A percentile compares a stretch with the other conserved stretches of the same genome.
Conservation (phyloP, 1,284 basidiomycete genomes). For the Boletus semigastroideus region DNA sequence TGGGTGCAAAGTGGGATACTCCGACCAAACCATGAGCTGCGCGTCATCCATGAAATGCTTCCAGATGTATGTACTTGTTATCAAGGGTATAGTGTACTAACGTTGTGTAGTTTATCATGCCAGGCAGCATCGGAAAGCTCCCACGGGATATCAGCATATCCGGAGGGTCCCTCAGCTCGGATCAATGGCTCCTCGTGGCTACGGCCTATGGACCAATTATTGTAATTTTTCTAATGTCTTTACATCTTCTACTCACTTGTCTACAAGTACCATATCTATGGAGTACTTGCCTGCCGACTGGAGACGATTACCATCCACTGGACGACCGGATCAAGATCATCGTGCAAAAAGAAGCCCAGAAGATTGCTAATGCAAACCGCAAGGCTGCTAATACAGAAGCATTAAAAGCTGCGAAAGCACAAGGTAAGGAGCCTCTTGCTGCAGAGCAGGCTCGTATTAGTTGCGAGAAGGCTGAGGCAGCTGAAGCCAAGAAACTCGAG, state of each 20-base stretch:
- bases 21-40: not conserved
- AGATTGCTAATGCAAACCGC: not conserved
- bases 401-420: no score
- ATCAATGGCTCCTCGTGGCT: not conserved
- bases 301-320: not conserved
- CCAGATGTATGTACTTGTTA: not conserved
- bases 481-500: not conserved
- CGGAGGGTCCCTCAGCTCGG: not conserved
- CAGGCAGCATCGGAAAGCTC: not conserved
- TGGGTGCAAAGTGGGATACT: not conserved
- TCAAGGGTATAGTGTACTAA: no score
- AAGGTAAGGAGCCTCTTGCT: not conserved
- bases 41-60: not conserved
- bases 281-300: not conserved
- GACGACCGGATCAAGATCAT: not conserved
- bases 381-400: not conserved
- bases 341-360: not conserved
- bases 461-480: not conserved
- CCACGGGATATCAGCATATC: not conserved
- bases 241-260: no score
- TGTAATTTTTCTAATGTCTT: no score
- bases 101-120: not conserved
- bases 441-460: not conserved
- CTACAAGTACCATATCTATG: not conserved
- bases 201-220: not conserved